These are phyloP conservation scores for Fusarium phyllophilum DNA, from an alignment of 2,329 filamentous ascomycete genomes.

Conservation along the genomic window DNA sequence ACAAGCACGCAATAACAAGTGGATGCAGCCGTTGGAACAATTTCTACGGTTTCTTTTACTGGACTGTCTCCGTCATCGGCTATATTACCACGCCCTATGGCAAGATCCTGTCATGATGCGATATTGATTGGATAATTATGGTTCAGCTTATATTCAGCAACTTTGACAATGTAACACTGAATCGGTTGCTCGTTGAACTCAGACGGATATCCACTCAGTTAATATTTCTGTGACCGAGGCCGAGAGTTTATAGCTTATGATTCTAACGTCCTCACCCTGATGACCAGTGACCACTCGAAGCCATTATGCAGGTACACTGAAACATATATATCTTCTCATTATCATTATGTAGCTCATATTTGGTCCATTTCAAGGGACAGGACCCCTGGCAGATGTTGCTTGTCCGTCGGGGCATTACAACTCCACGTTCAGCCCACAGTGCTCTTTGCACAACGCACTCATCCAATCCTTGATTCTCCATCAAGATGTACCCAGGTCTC, in stretches of 20 bases:
- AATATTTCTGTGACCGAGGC: neutral
- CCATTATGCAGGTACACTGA: neutral
- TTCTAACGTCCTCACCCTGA: neutral
- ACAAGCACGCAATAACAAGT: slow-evolving; percentile 35
- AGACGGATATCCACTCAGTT: neutral
- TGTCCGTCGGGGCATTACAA: slow-evolving; percentile 3
- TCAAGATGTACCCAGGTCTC: slow-evolving; percentile 27
- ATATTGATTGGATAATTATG: too few species aligned
- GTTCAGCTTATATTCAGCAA: too few species aligned
- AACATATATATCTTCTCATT: slow-evolving; percentile 38
- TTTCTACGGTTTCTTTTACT: neutral
- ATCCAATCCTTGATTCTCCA: slow-evolving; percentile 23
- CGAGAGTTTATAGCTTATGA: neutral
- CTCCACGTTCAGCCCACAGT: neutral
- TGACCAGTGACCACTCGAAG: neutral
- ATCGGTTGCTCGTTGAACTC: neutral
- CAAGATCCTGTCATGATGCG: neutral
- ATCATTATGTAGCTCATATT: slow-evolving; percentile 41
- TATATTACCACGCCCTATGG: neutral
- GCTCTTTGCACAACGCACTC: slow-evolving; percentile 7
- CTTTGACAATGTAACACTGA: neutral
- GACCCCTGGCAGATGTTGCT: slow-evolving; percentile 2
- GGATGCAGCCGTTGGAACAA: neutral
- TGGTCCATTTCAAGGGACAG: slow-evolving; percentile 24
- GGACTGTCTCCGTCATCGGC: slow-evolving; percentile 35